Base-by-base conservation (phyloP, 2,329 filamentous ascomycete species). In the Berkeleyomyces basicola region DNA sequence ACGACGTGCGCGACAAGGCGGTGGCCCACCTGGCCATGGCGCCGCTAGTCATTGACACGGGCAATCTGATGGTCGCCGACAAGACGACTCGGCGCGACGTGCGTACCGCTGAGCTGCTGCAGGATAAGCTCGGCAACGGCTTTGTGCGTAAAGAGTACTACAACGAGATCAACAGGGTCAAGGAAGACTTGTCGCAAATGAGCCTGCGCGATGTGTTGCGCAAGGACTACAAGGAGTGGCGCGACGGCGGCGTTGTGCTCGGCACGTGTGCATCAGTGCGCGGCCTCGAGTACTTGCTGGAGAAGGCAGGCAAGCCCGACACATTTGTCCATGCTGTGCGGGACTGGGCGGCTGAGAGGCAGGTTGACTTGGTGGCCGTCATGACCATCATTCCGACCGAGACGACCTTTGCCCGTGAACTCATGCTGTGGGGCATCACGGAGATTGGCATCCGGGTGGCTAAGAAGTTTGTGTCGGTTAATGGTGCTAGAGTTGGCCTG, bases 171-270 rank as follows among this genome's bases (percentile, higher is more conserved):
- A 76, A 77, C 0, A 72, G 72, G 4, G 84, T 87, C 4, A 91
- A 91, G 72, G 79, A 82, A 66, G 81, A 90, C 67, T 78, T 93
- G 60, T 80, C 78, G 2, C 67, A 70, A 0, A 73, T 93, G 55
- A 75, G 73, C 44, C 72, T 90, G 67, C 74, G 79, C 31, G 88
- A 91, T 67, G 79, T 91, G 46, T 72, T 92, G 61, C 78, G 86
- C 66, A 92, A 92, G 71, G 88, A 95, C 73, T 95, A 91, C 74
- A 95, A 95, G 74, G 79, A 87, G 69, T 93, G 88, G 88, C 74
- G 74, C 9, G 81, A 83, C 62, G 74, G 74, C 9, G 74, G 72
- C 0, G 70, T 82, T 44, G 76, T 74, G 16, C 76, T 92, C 3
- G 88, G 88, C n/a, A 82, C 88, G 14, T 65, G 62, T 82, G 82